Conservation (phyloP, 306 rosid species). For the Crataegus laevigata region DNA sequence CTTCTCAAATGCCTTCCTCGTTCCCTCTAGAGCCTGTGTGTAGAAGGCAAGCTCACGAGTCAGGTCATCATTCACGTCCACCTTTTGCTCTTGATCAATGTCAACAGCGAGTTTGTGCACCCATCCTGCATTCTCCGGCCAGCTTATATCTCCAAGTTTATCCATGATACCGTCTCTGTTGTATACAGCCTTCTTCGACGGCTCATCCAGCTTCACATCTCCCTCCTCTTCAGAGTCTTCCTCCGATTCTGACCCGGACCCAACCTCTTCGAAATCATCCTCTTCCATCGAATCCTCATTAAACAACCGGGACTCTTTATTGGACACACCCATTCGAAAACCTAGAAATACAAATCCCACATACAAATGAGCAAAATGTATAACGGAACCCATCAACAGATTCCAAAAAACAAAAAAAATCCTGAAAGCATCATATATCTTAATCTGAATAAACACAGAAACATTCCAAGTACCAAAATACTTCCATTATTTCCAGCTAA, state of each 20-base stretch:
- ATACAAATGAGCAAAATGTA: background rate
- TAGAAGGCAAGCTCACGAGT: conserved; percentile 74
- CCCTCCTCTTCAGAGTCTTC: conserved; percentile 41
- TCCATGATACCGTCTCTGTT: conserved; percentile 68
- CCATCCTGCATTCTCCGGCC: conserved; percentile 76
- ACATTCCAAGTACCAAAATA: background rate
- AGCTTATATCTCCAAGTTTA: conserved; percentile 80
- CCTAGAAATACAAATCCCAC: conserved; percentile 12
- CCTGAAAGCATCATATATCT: background rate
- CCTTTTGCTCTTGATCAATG: conserved; percentile 65
- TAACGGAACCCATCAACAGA: background rate
- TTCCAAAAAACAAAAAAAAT: background rate
- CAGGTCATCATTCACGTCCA: conserved; percentile 84
- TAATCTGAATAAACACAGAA: background rate
- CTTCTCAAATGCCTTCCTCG: conserved; percentile 65
- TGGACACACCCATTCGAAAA: conserved; percentile 35
- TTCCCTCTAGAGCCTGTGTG: conserved; percentile 80
- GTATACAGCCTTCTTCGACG: conserved; percentile 55
- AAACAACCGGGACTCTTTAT: conserved; percentile 6
- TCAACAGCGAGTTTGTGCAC: conserved; percentile 65
- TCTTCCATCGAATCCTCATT: conserved; percentile 24
- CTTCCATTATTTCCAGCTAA: background rate
- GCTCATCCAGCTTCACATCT: conserved; percentile 49
- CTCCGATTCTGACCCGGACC: conserved; percentile 49
- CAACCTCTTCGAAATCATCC: conserved; percentile 22